These are phyloP conservation scores for Trypanosoma theileri DNA, from an alignment of 208 protist species.

Conservation along the genomic window DNA sequence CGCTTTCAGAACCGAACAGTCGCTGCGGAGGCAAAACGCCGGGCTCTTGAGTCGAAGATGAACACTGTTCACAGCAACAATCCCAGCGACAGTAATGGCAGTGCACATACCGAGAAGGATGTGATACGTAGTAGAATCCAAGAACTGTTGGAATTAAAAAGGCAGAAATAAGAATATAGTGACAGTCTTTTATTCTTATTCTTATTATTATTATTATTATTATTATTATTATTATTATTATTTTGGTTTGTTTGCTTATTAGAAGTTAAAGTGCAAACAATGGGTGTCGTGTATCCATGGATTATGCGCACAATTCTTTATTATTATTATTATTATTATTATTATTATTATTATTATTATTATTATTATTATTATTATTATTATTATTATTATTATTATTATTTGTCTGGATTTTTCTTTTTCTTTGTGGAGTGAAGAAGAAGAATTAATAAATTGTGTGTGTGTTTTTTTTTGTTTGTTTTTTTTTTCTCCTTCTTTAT, in stretches of 20 bases:
- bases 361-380: not conserved
- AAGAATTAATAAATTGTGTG: not conserved
- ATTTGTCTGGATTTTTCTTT: not conserved
- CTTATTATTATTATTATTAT: not conserved
- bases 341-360: not conserved
- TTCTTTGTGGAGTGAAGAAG: not conserved
- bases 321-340: not conserved
- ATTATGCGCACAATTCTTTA: not conserved
- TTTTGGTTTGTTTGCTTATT: not conserved
- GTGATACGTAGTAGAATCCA: constrained; percentile 25
- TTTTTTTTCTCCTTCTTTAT: constrained; percentile 6
- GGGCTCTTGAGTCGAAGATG: constrained; percentile 31
- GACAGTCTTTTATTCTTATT: too few species aligned
- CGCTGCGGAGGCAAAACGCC: constrained; percentile 50
- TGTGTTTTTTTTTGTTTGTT: constrained; percentile 20
- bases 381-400: not conserved
- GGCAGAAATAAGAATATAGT: constrained; percentile 4
- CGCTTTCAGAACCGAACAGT: constrained; percentile 65
- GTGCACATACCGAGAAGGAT: constrained; percentile 23
- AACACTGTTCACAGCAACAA: not conserved
- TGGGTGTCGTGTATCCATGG: too few species aligned
- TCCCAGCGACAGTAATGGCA: not conserved
- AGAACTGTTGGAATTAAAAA: constrained; percentile 31
- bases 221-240: not conserved
- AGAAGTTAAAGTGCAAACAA: too few species aligned